Base-by-base conservation (phyloP, 2,329 filamentous ascomycete species). In the Fusarium falciforme region DNA sequence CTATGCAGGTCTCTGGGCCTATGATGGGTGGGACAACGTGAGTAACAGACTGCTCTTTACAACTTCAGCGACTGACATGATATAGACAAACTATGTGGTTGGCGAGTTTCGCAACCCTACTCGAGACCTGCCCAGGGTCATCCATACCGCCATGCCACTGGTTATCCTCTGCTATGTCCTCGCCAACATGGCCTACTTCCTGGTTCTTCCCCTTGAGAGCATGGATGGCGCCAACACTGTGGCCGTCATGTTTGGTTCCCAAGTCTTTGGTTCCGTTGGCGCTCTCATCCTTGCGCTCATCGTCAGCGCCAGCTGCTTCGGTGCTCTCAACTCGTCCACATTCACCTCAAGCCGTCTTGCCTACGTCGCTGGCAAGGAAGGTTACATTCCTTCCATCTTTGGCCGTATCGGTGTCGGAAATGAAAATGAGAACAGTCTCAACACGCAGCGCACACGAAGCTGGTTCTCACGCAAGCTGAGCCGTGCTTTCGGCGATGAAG, bases 21-120 rank as follows among this genome's bases (percentile, higher is more conserved):
- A 96, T 83, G 96, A 99, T 81, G 96, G 96, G 33, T 99, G 96
- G 96, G 96, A 99, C 81, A 99, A 99, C 82, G 94, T 96, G 85
- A 85, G 93, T 87, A 49, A 29, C 27, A 8, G 4, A 16, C n/a
- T 22, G 6, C 31, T 25, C 12, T 5, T 11, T 8, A 36, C 14
- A 8, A 54, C 20, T 25, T 17, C 40, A 35, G 33, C 16, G 11
- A 35, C 70, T 73, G 31, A 79, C 44, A 61, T 49, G 9, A 78
- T 83, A 10, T 73, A 96, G 94, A 97, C 96, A 72, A 99, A 98
- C 84, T 99, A 98, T 79, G 96, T 99, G 8, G 95, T 97, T 1
- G 96, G 95, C 77, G 96, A 99, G 83, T 98, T 99, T 85, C 93
- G 95, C 78, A 95, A 98, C 79, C 94, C 96, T 1, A 89, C 90